phyloP scores from a whole-genome alignment of 2,329 filamentous ascomycete genomes.

The Ophiostoma triangulosporum region DNA sequence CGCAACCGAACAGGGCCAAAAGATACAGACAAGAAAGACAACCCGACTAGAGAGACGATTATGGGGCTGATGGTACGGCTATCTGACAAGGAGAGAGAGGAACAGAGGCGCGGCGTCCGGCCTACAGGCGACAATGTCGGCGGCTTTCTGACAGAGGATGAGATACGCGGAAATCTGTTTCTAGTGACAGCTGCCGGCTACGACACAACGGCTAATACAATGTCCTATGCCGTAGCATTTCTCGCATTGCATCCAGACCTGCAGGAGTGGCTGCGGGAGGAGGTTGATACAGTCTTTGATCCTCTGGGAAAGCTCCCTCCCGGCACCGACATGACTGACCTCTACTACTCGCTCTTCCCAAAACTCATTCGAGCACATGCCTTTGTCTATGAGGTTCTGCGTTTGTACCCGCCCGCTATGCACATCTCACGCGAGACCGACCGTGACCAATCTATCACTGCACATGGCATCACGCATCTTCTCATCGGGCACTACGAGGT shows the following conservation, averaged over 20 bases:
- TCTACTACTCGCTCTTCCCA: conserved; percentile 31
- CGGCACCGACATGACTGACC: neutral
- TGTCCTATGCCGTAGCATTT: conserved; percentile 36
- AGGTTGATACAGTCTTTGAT: conserved; percentile 28
- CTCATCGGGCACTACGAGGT: conserved; percentile 22
- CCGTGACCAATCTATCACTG: conserved; percentile 19
- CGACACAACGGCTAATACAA: conserved; percentile 24
- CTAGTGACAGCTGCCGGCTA: conserved; percentile 39
- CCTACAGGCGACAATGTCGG: neutral
- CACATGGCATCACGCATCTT: conserved; percentile 18
- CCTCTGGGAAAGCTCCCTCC: conserved; percentile 20
- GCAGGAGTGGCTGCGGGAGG: conserved; percentile 10
- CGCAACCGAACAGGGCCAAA: neutral
- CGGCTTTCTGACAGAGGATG: conserved; percentile 17
- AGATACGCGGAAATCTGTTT: conserved; percentile 26
- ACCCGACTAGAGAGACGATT: conserved; percentile 14
- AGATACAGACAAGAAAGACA: neutral
- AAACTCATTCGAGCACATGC: conserved; percentile 29
- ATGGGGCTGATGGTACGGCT: conserved; percentile 20
- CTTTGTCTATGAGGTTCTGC: conserved; percentile 32
- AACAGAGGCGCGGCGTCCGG: conserved; percentile 5
- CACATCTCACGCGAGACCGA: conserved; percentile 24
- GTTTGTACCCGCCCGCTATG: conserved; percentile 26
- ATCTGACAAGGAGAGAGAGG: conserved; percentile 16
- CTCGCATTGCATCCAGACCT: conserved; percentile 22